Evolutionary conservation across 768 basidiomycete species (phyloP).

Genomic region (Stropharia rugosoannulata): DNA sequence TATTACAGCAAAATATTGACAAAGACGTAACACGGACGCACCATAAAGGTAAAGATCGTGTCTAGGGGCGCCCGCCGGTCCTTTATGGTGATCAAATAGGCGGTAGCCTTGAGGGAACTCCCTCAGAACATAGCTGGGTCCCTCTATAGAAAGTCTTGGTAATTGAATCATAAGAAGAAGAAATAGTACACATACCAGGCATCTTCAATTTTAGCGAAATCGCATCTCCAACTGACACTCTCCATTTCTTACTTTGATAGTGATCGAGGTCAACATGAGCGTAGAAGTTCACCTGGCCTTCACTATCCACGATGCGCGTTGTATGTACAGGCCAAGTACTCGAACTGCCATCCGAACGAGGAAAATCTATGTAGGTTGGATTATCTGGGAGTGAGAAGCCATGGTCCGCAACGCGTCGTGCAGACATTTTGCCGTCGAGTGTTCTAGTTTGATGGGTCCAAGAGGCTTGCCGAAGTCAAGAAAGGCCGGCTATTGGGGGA

Average conservation of each 20-base stretch:
- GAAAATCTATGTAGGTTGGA: constrained; percentile 57
- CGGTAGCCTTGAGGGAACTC: constrained; percentile 67
- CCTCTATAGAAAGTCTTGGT: constrained; percentile 32
- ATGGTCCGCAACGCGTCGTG: constrained; percentile 27
- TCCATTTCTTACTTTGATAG: constrained; percentile 57
- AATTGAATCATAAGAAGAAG: background rate
- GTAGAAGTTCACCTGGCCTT: constrained; percentile 75
- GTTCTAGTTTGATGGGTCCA: background rate
- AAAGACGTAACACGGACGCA: constrained; percentile 22
- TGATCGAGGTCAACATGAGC: constrained; percentile 51
- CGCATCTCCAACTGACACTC: constrained; percentile 39
- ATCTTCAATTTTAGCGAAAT: constrained; percentile 42
- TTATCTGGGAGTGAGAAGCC: constrained; percentile 43
- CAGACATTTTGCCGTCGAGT: constrained; percentile 20
- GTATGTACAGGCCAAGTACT: constrained; percentile 58
- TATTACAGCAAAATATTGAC: background rate
- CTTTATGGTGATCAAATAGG: constrained; percentile 77
- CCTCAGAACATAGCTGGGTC: constrained; percentile 57
- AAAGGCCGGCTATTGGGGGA: too few relatives aligned
- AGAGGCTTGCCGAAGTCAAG: background rate
- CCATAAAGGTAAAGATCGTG: constrained; percentile 82
- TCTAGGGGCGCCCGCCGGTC: constrained; percentile 44
- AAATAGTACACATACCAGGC: constrained; percentile 39
- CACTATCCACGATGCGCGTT: constrained; percentile 47
- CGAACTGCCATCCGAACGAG: constrained; percentile 57